Evolutionary conservation across 2,329 filamentous ascomycete genomes (phyloP), one percentile per base, ranked within the genome.

Genomic region (Cercospora janseana): DNA sequence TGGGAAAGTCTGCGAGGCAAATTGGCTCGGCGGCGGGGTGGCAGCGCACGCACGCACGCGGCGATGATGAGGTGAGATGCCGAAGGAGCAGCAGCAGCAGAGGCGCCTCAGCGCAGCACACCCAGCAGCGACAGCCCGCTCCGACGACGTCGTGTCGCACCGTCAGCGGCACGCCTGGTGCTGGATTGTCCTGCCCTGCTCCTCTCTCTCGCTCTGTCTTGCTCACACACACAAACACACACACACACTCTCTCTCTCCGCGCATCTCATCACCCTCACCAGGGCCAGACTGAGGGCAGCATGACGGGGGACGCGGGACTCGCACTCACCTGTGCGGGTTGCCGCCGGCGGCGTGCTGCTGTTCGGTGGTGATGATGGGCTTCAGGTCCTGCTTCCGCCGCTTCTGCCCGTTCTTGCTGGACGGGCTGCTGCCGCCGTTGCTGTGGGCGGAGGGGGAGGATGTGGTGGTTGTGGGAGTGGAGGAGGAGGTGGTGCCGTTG

Each of bases 331-430:
- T 49, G 46, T 49, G 13, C 26, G 46, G 35, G 20, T 40, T 41
- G 13, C 46, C 37, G 27, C 46, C 46, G 9, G 37, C 46, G 27
- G 35, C 35, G 23, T 53, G 49, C 47, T 75, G 69, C 69, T 73
- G 63, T 63, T 87, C 84, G 52, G 79, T 86, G 31, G 85, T 88
- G 70, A 88, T 85, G 65, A 88, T 88, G 63, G 86, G 86, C 72
- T 87, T 87, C 60, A 87, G 72, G 57, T 77, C 74, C 46, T 78
- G 79, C 77, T 88, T 88, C 75, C 85, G 84, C 65, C 84, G 79
- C 77, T 88, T 88, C 77, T 87, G 88, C 57, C 74, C 76, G 52
- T 59, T 62, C 63, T 74, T 75, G 67, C 75, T 80, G 29, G 27
- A 43, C n/a, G n/a, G n/a, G 16, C 50, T 47, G 45, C 52, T 58